Evolutionary conservation across 768 basidiomycete genomes (phyloP).

Genomic region (Boletus rubroflammeus): DNA sequence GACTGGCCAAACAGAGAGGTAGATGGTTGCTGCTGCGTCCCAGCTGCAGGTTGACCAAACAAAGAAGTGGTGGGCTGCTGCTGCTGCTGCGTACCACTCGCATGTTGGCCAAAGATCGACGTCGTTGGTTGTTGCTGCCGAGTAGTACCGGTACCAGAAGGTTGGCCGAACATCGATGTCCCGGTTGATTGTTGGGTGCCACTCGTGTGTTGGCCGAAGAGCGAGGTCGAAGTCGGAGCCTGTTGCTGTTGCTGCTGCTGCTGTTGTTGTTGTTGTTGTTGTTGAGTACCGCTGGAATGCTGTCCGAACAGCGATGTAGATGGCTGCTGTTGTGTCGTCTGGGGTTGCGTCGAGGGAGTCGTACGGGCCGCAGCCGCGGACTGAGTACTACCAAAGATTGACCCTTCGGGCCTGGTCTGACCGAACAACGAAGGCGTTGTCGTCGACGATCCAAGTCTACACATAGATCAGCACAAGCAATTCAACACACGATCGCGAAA

Average conservation of each 20-base stretch:
- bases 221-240: constrained; percentile 14
- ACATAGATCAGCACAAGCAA: constrained; percentile 4
- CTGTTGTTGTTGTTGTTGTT: constrained; percentile 9
- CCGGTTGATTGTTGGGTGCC: constrained; percentile 2
- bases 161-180: constrained; percentile 13
- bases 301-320: constrained; percentile 37
- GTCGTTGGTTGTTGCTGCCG: constrained; percentile 11
- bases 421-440: constrained; percentile 36
- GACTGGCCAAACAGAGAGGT: constrained; percentile 21
- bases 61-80: not conserved
- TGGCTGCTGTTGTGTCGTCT: constrained; percentile 21
- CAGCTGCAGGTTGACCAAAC: constrained; percentile 14
- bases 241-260: constrained; percentile 8
- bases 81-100: constrained; percentile 6
- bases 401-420: constrained; percentile 30
- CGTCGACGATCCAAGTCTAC: constrained; percentile 39
- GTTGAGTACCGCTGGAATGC: constrained; percentile 16
- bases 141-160: constrained; percentile 3
- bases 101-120: constrained; percentile 10
- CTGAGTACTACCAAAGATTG: constrained; percentile 39
- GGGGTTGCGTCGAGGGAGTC: constrained; percentile 15
- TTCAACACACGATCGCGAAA: not conserved
- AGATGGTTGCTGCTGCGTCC: constrained; percentile 22
- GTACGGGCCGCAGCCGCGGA: constrained; percentile 23
- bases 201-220: constrained; percentile 24